Evolutionary conservation across 2,329 filamentous ascomycete genomes (phyloP), one percentile per base, ranked within the genome.

Genomic region (Trichophyton simii): DNA sequence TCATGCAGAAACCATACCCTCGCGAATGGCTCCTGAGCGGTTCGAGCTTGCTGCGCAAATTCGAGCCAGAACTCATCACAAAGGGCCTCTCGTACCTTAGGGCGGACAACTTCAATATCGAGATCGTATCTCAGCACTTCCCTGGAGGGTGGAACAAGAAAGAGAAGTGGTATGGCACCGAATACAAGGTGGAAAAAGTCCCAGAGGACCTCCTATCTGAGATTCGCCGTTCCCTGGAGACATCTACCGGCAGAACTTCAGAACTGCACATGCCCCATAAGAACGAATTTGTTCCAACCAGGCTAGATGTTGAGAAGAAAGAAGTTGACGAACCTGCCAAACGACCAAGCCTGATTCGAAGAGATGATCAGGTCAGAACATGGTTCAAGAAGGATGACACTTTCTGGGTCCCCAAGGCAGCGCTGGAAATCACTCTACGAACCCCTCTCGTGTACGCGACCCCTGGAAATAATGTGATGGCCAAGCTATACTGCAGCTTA

Each of bases 341-440:
- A 61, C 80, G 84, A 0, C 94, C 94, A 0, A 87, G 86, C 63
- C 79, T 99, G 25, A 87, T 99, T 64, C 86, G 91, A 66, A 91
- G 95, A 68, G 92, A 96, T 66, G 80, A 86, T 4, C 78, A 85
- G 38, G 85, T 89, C 0, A 85, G 91, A 34, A 87, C 89, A 2
- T 99, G 94, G 94, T 96, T 86, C 79, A 99, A 99, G 79, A 97
- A 97, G 76, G 94, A 99, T 69, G 94, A 99, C 68, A 91, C 87
- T 0, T 99, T 97, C 75, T 97, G 92, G 91, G 94, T 97, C 8
- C 94, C 94, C 7, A 96, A 95, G 73, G 94, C 89, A 2, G 94
- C 91, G 63, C 78, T 97, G 18, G 83, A 91, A 66, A 83, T 96
- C 65, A 89, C 86, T 67, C 80, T 95, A 66, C 84, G 86, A 67